Evolutionary conservation across 1,284 basidiomycete species (phyloP), one percentile per base, ranked within the genome.

Genomic region (Cerioporus squamosus): DNA sequence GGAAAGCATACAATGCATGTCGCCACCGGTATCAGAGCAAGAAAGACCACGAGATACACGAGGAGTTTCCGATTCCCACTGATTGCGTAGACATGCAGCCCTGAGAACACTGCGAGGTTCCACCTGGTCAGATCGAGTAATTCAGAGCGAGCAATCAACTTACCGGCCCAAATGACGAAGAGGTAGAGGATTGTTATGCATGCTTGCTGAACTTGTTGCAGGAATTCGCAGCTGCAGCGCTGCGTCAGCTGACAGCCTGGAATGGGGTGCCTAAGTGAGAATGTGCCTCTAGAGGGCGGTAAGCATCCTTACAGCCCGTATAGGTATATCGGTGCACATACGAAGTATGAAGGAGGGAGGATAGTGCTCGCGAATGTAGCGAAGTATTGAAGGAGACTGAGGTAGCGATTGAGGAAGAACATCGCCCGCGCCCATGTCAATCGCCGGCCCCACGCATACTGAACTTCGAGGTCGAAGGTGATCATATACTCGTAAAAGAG

Each of bases 401-500:
- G 8, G 18, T 58, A 58, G n/a, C 57, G 46, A 26, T 58, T 58
- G 51, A 53, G 42, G 18, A 58, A 23, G 24, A 58, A 58, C 15
- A 58, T 23, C 15, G 23, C 36, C 26, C 36, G 53, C 15, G 51
- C 51, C 51, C 51, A 50, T 12, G 57, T 48, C 14, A 49, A 39
- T 23, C 40, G 49, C 26, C 43, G 47, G 20, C 29, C 31, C 42
- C 51, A 53, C 36, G 48, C 23, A 36, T 53, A 58, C 20, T 33
- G 18, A 17, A 53, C 36, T 23, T 58, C 57, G 33, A 42, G 51
- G 18, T 53, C 20, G 33, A 58, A 46, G 12, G 57, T 58, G 20
- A 50, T 36, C 15, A 45, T 23, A 29, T 58, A 58, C 24, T 58
- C 57, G 36, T 26, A 54, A 23, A 50, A 23, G 17, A 58, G 5